A percentile compares a stretch with the other conserved stretches of the same genome.
phyloP scores from a whole-genome alignment of 2,329 filamentous ascomycete species.

The Calonectria honghensis region DNA sequence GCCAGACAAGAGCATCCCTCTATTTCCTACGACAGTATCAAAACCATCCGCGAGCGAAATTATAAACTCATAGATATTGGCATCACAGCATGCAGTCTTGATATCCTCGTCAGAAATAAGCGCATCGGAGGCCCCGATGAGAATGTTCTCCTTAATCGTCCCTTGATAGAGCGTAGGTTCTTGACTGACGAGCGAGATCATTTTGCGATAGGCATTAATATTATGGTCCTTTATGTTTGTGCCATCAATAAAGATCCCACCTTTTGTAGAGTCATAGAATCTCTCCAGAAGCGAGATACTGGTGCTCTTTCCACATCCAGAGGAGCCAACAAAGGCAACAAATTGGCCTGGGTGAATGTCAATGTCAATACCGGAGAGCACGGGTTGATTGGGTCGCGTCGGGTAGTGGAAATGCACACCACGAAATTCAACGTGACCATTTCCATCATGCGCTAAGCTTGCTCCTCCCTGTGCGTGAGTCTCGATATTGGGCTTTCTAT shows the following conservation, averaged over 20 bases:
- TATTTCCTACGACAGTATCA: conserved; percentile 15
- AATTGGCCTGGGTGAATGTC: conserved; percentile 61
- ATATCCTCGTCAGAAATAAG: conserved; percentile 61
- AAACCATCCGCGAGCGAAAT: conserved; percentile 8
- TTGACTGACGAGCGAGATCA: conserved; percentile 55
- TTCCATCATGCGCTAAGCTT: conserved; percentile 71
- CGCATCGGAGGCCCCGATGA: conserved; percentile 59
- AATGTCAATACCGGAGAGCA: conserved; percentile 18
- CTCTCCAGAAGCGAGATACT: conserved; percentile 71
- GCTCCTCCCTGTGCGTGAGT: conserved; percentile 82
- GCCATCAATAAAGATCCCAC: conserved; percentile 54
- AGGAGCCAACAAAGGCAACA: conserved; percentile 73
- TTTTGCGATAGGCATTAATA: conserved; percentile 51
- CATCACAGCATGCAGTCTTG: conserved; percentile 46
- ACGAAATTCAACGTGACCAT: conserved; percentile 71
- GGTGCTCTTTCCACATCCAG: conserved; percentile 76
- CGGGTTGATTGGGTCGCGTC: conserved; percentile 41
- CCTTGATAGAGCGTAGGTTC: conserved; percentile 60
- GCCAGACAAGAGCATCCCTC: conserved; percentile 23
- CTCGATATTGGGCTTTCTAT: conserved; percentile 85
- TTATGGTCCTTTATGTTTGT: conserved; percentile 47
- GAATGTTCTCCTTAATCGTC: conserved; percentile 70
- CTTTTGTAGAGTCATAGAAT: conserved; percentile 63
- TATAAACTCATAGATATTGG: conserved; percentile 31
- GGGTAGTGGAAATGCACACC: conserved; percentile 51